These are phyloP conservation scores for Eustoma russellianum DNA, from an alignment of 257 asterid genomes.

Conservation along the genomic window DNA sequence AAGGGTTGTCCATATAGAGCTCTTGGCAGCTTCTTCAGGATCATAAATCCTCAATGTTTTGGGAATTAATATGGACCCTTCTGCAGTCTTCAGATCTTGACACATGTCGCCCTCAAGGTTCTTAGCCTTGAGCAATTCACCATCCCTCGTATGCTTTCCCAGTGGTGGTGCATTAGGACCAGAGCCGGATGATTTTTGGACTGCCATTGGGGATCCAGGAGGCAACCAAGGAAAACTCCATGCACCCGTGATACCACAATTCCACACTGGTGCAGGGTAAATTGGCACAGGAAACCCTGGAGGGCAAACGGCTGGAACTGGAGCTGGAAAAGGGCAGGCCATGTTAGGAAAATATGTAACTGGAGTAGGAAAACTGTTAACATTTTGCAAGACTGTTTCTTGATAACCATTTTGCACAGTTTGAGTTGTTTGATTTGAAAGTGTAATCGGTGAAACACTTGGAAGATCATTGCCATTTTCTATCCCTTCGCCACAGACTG, in stretches of 20 bases:
- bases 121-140: conserved; percentile 34
- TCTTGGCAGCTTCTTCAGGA: conserved; percentile 82
- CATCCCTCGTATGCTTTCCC: conserved; percentile 70
- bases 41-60: conserved; percentile 74
- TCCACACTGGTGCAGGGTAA: conserved; percentile 63
- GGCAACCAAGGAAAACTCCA: conserved; percentile 60
- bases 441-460: conserved; percentile 28
- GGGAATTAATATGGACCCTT: conserved; percentile 47
- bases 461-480: conserved; percentile 41
- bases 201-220: conserved; percentile 22
- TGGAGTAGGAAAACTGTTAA: conserved; percentile 39
- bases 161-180: conserved; percentile 30
- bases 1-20: conserved; percentile 75
- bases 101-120: conserved; percentile 14
- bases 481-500: conserved; percentile 16
- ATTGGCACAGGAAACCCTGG: conserved; percentile 47
- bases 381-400: conserved; percentile 29
- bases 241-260: conserved; percentile 32
- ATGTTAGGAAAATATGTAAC: conserved; percentile 48
- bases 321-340: conserved; percentile 60
- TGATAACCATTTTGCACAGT: conserved; percentile 22
- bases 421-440: conserved; percentile 19
- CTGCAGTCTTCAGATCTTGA: conserved; percentile 13
- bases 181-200: conserved; percentile 20
- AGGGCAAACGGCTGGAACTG: conserved; percentile 46